Evolutionary conservation across 2,329 filamentous ascomycete species (phyloP).

Genomic region (Exserohilum turcica): DNA sequence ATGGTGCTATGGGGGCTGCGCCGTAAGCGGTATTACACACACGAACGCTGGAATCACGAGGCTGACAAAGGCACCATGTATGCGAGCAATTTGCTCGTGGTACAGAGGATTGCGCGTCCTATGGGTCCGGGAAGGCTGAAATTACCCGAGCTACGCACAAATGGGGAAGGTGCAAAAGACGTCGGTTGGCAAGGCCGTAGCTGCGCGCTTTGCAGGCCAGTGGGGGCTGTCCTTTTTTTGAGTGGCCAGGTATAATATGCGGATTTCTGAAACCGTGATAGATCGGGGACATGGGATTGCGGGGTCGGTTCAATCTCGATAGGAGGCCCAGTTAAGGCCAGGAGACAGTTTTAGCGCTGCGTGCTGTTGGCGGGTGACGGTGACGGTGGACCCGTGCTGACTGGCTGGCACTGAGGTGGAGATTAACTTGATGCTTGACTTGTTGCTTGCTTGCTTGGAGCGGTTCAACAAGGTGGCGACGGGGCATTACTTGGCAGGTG

Average conservation of each 20-base stretch:
- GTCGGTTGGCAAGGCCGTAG: slow-evolving; percentile 8
- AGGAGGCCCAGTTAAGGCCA: slow-evolving; percentile 22
- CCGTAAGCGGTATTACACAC: neutral
- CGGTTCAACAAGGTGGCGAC: slow-evolving; percentile 15
- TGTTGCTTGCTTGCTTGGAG: slow-evolving; percentile 19
- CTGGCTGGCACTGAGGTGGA: slow-evolving; percentile 26
- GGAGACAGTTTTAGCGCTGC: slow-evolving; percentile 17
- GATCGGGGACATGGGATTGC: slow-evolving; percentile 21
- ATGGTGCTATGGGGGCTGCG: neutral
- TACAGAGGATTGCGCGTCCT: slow-evolving; percentile 30
- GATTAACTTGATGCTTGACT: slow-evolving; percentile 17
- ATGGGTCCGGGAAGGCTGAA: slow-evolving; percentile 27
- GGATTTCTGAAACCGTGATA: slow-evolving; percentile 10
- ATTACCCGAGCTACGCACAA: slow-evolving; percentile 16
- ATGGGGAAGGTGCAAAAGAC: slow-evolving; percentile 26
- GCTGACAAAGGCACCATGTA: slow-evolving; percentile 9
- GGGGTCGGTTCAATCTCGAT: slow-evolving; percentile 30
- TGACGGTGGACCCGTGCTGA: slow-evolving; percentile 19
- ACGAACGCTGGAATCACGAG: slow-evolving; percentile 7
- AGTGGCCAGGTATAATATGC: slow-evolving; percentile 3
- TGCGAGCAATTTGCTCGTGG: slow-evolving; percentile 11
- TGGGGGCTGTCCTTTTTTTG: slow-evolving; percentile 8
- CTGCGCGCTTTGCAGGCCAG: slow-evolving; percentile 5
- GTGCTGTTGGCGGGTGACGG: slow-evolving; percentile 9
- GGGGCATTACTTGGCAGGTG: slow-evolving; percentile 22